These are phyloP conservation scores for Leccinum pachyderme DNA, from an alignment of 1,284 basidiomycete species.

Conservation along the genomic window DNA sequence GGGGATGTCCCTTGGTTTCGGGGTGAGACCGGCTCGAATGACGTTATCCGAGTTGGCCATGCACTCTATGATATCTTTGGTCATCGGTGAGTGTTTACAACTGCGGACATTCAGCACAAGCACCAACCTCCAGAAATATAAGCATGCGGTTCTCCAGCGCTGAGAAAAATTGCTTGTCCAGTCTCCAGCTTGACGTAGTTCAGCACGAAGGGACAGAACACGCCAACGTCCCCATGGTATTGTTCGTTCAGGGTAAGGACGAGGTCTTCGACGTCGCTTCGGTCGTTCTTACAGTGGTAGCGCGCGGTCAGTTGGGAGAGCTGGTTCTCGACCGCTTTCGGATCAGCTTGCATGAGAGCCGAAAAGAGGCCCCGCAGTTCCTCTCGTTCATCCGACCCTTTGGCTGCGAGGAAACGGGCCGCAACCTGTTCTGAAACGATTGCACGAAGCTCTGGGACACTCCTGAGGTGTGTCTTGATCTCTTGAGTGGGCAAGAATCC, in stretches of 20 bases:
- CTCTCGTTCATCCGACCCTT: constrained; percentile 43
- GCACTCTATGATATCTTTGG: constrained; percentile 90
- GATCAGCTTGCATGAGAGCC: constrained; percentile 77
- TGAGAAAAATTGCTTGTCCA: constrained; percentile 92
- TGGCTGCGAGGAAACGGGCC: constrained; percentile 48
- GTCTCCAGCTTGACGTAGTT: constrained; percentile 81
- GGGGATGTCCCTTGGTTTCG: constrained; percentile 91
- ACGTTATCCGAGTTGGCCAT: constrained; percentile 99
- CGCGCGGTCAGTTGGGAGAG: constrained; percentile 62
- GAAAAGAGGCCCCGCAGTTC: constrained; percentile 66
- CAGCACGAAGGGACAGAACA: constrained; percentile 90
- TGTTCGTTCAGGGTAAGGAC: constrained; percentile 75
- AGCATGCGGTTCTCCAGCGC: constrained; percentile 96
- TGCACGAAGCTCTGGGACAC: constrained; percentile 76
- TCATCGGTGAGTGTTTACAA: constrained; percentile 8
- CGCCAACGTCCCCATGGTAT: constrained; percentile 92
- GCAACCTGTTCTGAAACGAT: constrained; percentile 64
- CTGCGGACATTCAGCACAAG: background rate
- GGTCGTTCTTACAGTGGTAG: constrained; percentile 51
- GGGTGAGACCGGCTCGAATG: constrained; percentile 96
- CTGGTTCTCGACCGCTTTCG: constrained; percentile 49
- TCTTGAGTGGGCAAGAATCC: constrained; percentile 82
- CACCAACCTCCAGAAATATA: constrained; percentile 85
- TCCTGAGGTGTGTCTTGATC: constrained; percentile 66
- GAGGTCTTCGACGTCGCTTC: constrained; percentile 59